phyloP scores from a whole-genome alignment of 176 grass and related monocot species.

The Puccinellia tenuiflora region DNA sequence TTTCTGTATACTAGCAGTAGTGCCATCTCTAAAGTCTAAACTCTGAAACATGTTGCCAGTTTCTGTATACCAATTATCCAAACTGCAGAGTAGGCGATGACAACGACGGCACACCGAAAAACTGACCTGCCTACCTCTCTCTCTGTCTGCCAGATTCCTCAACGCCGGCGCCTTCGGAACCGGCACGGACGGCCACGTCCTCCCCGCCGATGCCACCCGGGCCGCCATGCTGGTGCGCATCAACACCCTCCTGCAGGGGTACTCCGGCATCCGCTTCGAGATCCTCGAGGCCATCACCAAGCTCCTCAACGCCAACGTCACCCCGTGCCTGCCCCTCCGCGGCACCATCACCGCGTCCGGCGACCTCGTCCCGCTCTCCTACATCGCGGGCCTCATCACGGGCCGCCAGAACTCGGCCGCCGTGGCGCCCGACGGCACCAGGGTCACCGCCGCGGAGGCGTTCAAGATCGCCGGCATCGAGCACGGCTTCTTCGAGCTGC shows the following conservation, averaged over 20 bases:
- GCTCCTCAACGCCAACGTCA: slow-evolving; percentile 75
- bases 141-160: slow-evolving; percentile 38
- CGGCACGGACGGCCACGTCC: slow-evolving; percentile 46
- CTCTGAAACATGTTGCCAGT: not conserved
- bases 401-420: slow-evolving; percentile 60
- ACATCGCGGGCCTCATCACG: slow-evolving; percentile 79
- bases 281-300: slow-evolving; percentile 77
- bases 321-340: slow-evolving; percentile 65
- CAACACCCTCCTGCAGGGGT: slow-evolving; percentile 84
- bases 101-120: not conserved
- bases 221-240: slow-evolving; percentile 81
- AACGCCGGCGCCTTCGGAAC: slow-evolving; percentile 75
- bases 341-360: slow-evolving; percentile 83
- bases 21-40: too few relatives aligned
- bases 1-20: not conserved
- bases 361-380: slow-evolving; percentile 73
- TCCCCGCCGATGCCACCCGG: slow-evolving; percentile 54
- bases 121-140: not conserved
- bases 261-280: slow-evolving; percentile 89
- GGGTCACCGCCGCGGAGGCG: slow-evolving; percentile 55
- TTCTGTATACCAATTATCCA: not conserved
- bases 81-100: not conserved
- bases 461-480: slow-evolving; percentile 72
- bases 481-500: slow-evolving; percentile 76
- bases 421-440: slow-evolving; percentile 52